Evolutionary conservation across 768 basidiomycete genomes (phyloP).

Genomic region (Amanita polypyramis): DNA sequence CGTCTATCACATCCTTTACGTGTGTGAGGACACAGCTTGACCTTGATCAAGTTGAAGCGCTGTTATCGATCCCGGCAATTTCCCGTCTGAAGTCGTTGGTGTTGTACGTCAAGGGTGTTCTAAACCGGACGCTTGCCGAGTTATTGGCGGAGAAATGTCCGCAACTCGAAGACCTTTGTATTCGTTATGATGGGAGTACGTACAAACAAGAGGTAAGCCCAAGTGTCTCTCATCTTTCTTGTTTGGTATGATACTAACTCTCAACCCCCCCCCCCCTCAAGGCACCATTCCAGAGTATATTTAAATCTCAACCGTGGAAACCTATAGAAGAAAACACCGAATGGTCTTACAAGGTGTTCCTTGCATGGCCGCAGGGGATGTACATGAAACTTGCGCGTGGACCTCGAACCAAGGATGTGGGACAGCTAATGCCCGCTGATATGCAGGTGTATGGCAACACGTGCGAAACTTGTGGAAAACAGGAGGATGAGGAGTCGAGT

Average conservation of each 20-base stretch:
- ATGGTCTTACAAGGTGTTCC: conserved; percentile 3
- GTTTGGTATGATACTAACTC: neutral
- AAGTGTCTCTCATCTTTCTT: no score
- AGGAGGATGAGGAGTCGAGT: conserved; percentile 1
- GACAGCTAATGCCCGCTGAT: conserved; percentile 3
- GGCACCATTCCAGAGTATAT: neutral
- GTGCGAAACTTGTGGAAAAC: conserved; percentile 5
- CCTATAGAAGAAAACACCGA: neutral
- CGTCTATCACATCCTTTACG: neutral
- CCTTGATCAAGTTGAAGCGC: conserved; percentile 1
- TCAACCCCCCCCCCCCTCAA: neutral
- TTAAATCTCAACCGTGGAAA: conserved; percentile 1
- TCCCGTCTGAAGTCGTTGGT: neutral
- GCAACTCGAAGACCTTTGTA: conserved; percentile 1
- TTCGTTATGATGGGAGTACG: conserved; percentile 4
- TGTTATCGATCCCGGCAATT: neutral
- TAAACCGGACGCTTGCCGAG: neutral
- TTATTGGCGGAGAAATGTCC: conserved; percentile 1
- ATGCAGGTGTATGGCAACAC: conserved; percentile 6
- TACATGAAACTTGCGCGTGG: conserved; percentile 5
- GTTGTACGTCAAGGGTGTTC: neutral
- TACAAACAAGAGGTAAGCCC: conserved; percentile 1
- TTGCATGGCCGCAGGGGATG: conserved; percentile 1
- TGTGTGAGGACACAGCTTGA: conserved; percentile 3
- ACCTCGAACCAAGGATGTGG: neutral